These are phyloP conservation scores for Tillandsia leiboldiana DNA, from an alignment of 176 grass and related monocot species.

Conservation along the genomic window DNA sequence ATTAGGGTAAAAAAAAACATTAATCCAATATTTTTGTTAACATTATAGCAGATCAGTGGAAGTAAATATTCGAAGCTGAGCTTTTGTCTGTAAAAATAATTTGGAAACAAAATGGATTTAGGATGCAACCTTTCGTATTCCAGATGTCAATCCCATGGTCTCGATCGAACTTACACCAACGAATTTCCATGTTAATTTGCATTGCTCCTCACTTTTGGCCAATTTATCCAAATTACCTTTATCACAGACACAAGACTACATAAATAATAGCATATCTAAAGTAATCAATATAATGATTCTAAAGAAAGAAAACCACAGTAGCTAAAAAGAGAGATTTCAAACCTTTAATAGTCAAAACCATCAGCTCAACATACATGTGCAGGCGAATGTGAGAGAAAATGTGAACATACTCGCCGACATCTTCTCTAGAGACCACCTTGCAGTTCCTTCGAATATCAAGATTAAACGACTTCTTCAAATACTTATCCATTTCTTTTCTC, in stretches of 20 bases:
- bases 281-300: background rate
- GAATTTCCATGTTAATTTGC: conserved; percentile 38
- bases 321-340: background rate
- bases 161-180: conserved; percentile 37
- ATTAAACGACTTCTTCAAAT: conserved; percentile 43
- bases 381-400: conserved; percentile 89
- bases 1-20: conserved; percentile 4
- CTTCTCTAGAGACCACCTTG: conserved; percentile 43
- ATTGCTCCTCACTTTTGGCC: conserved; percentile 16
- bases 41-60: background rate
- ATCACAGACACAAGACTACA: conserved; percentile 9
- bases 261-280: conserved; percentile 11
- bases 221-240: conserved; percentile 38
- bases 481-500: conserved; percentile 63
- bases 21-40: no score
- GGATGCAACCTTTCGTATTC: conserved; percentile 66
- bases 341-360: conserved; percentile 75
- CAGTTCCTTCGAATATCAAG: conserved; percentile 21
- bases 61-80: background rate
- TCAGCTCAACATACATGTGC: conserved; percentile 73
- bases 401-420: conserved; percentile 69
- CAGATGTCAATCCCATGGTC: conserved; percentile 70
- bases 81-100: background rate
- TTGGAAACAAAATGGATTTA: background rate
- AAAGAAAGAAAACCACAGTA: background rate